Base-by-base conservation (phyloP, 192 early-diverging fungal species). In the Podila epicladia region DNA sequence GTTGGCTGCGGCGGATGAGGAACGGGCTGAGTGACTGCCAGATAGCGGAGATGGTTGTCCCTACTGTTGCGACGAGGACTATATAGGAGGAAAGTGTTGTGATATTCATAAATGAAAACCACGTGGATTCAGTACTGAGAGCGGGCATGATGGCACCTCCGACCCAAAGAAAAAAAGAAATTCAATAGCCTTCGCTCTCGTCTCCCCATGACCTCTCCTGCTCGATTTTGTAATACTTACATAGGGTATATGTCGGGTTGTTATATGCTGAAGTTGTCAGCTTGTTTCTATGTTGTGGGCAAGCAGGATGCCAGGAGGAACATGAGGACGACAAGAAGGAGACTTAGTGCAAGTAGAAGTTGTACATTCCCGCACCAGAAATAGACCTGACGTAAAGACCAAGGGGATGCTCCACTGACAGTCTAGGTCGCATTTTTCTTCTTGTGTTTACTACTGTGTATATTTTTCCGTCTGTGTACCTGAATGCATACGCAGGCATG, bases 401-500 rank as follows among this genome's bases (percentile, higher is more conserved):
- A 45, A 45, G 13, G 41, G 41, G 41, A 45, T 45, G 41, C 41
- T 45, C 15, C 41, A 45, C 17, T 45, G 41, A 45, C 41, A 45
- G 41, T 45, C 41, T 45, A 45, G 41, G 41, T 45, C 13, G 41
- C 41, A 15, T 45, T 45, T 45, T 45, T 45, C 4, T 17, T 45
- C 15, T 15, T 45, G 7, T 37, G 33, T 35, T 1, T 9, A 15
- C 41, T 0, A 2, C 1, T 45, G 41, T 45, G 41, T 15, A 0
- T 45, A 6, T 37, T 8, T 11, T 9, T 37, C 35, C 35, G 35
- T 37, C 8, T 37, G 9, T 49, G 26, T 79, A 79, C 77, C 77
- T 69, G 58, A 80, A 80, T 35, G 71, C 77, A 55, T 69, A 80
- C 19, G 77, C 77, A 3, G 77, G 77, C 57, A 72, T 80, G 45